Conservation (phyloP, 2,329 filamentous ascomycete species). For the Phaeosphaeria sp. region DNA sequence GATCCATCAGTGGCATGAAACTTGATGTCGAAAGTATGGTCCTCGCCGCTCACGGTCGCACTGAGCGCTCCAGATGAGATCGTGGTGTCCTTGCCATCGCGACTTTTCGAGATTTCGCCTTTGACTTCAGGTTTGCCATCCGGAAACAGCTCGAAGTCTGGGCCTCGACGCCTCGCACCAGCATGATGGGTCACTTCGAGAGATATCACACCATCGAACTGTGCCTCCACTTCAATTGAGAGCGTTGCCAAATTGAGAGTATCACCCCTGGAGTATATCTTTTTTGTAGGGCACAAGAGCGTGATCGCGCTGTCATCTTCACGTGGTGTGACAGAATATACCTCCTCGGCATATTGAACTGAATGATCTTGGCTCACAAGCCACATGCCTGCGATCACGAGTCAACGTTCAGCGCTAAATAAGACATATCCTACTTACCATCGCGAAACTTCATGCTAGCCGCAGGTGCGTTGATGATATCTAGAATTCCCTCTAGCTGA, state of each 20-base stretch:
- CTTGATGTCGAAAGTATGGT: slow-evolving; percentile 62
- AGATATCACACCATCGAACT: slow-evolving; percentile 65
- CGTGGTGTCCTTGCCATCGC: slow-evolving; percentile 52
- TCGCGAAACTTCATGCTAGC: slow-evolving; percentile 65
- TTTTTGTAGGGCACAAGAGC: slow-evolving; percentile 64
- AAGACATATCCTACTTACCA: slow-evolving; percentile 45
- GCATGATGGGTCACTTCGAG: slow-evolving; percentile 65
- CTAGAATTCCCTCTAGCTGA: too few relatives aligned
- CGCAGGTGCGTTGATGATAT: not conserved
- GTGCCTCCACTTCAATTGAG: slow-evolving; percentile 63
- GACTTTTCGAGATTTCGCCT: slow-evolving; percentile 50
- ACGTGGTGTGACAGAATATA: slow-evolving; percentile 60
- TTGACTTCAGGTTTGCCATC: slow-evolving; percentile 53
- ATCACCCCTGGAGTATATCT: slow-evolving; percentile 62
- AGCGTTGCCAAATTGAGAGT: slow-evolving; percentile 63
- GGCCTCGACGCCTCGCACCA: slow-evolving; percentile 60
- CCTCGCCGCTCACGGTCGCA: slow-evolving; percentile 57
- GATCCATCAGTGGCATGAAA: slow-evolving; percentile 60
- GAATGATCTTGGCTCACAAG: slow-evolving; percentile 62
- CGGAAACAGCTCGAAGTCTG: slow-evolving; percentile 65
- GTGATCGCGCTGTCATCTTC: slow-evolving; percentile 56
- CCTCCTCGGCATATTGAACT: slow-evolving; percentile 70
- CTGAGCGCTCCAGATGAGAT: slow-evolving; percentile 60
- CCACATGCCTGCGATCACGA: slow-evolving; percentile 63
- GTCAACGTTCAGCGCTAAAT: not conserved